Base-by-base conservation (phyloP, 306 rosid genomes). In the Alnus rubra region DNA sequence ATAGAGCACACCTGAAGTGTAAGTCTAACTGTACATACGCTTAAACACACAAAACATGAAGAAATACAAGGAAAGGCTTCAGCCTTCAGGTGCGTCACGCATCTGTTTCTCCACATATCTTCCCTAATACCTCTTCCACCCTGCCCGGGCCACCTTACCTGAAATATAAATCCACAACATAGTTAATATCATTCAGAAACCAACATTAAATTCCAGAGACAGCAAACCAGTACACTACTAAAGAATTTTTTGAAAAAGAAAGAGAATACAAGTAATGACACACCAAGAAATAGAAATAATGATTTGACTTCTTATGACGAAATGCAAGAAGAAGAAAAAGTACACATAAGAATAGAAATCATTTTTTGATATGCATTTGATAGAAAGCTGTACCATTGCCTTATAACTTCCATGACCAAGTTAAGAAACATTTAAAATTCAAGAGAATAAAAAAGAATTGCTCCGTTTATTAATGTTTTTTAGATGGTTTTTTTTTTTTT, bases 91-190 rank as follows among this genome's bases (percentile, higher is more conserved):
- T 13, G 2, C 63, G 55, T 18, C 76, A 54, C 42, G 31, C 76
- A n/a, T 49, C 47, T 54, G 31, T 62, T 76, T 49, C 63, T 58
- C 55, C 48, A 31, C 60, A 44, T 48, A 13, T 2, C 28, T 19
- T 42, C 37, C 54, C 35, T 78, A 47, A 19, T 19, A 90, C 83
- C 91, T 90, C 82, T 83, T 84, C 93, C 93, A 87, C 72, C 79
- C 91, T 54, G 91, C 90, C 79, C 89, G 82, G 9, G 74, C 79
- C 74, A 83, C 14, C 86, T 78, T 87, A 33, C 80, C 93, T 90
- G 86, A 75, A 83, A 87, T 63, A 71, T 39, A 80, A 71, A 80
- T 35, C 59, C 76, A 79, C 48, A 79, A 50, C 52, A 37, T 15
- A 15, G 69, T 79, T 69, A 54, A 16, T 18, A 33, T 53, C 52